Evolutionary conservation across 768 basidiomycete species (phyloP).

Genomic region (Mycena sanguinolenta): DNA sequence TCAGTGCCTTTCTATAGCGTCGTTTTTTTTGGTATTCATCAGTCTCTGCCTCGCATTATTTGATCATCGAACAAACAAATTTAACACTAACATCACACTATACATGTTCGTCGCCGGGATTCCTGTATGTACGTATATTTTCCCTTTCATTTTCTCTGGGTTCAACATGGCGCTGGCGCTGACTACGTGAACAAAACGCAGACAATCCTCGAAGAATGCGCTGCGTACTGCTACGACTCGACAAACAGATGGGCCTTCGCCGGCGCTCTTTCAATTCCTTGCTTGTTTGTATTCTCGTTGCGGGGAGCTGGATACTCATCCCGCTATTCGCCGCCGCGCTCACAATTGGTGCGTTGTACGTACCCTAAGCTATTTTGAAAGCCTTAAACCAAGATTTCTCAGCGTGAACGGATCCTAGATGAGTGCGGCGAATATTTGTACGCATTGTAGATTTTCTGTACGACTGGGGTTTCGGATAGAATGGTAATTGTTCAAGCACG

Average conservation of each 20-base stretch:
- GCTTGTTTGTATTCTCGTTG: constrained; percentile 66
- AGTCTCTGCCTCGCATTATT: constrained; percentile 31
- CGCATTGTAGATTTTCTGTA: too few species aligned
- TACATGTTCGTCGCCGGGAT: constrained; percentile 74
- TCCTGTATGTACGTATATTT: constrained; percentile 56
- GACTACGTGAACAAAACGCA: neutral
- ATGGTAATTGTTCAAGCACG: too few species aligned
- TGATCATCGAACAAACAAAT: neutral
- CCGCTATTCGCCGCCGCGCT: constrained; percentile 74
- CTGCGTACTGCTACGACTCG: constrained; percentile 68
- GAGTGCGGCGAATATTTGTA: constrained; percentile 64
- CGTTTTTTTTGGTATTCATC: constrained; percentile 66
- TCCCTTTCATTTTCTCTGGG: neutral
- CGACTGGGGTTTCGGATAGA: too few species aligned
- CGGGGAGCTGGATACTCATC: constrained; percentile 65
- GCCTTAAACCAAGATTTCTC: neutral
- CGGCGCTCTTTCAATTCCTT: constrained; percentile 68
- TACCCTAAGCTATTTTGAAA: constrained; percentile 6
- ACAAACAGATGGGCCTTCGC: constrained; percentile 67
- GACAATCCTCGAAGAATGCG: constrained; percentile 67
- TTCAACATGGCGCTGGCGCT: too few species aligned
- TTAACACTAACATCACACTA: neutral
- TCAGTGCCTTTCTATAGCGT: constrained; percentile 71
- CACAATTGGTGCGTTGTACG: constrained; percentile 62
- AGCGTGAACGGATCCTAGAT: constrained; percentile 71